These are phyloP conservation scores for Coemansia sp. DNA, from an alignment of 192 early-diverging fungal species.

Conservation along the genomic window DNA sequence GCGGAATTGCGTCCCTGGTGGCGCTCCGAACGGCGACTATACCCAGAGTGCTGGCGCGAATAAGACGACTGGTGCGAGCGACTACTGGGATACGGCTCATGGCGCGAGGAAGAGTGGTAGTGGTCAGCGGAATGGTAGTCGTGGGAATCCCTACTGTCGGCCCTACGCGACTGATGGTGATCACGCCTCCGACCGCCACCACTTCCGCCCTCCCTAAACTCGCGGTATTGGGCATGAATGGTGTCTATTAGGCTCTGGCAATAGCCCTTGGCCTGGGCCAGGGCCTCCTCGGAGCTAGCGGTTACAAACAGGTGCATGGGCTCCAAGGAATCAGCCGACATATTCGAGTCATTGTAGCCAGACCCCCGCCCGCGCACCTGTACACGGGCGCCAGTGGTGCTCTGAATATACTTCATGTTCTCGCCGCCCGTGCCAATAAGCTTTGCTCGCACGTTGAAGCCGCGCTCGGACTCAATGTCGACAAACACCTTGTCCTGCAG, in stretches of 20 bases:
- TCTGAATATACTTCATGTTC: constrained; percentile 87
- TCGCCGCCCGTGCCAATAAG: constrained; percentile 74
- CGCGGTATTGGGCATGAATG: constrained; percentile 67
- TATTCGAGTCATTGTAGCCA: constrained; percentile 64
- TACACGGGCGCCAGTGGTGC: constrained; percentile 70
- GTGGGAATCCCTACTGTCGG: constrained; percentile 11
- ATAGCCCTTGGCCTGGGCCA: constrained; percentile 64
- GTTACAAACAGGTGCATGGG: constrained; percentile 79
- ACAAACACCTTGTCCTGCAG: constrained; percentile 68
- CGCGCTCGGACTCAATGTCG: constrained; percentile 68
- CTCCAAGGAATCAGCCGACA: constrained; percentile 66
- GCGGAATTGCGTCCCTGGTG: too few relatives aligned
- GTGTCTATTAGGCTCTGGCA: constrained; percentile 77
- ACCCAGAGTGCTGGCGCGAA: not conserved
- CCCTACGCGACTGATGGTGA: constrained; percentile 5
- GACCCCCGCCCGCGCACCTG: constrained; percentile 83
- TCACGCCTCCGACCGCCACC: constrained; percentile 18
- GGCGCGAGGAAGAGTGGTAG: not conserved
- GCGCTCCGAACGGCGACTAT: too few relatives aligned
- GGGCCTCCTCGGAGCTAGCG: constrained; percentile 59
- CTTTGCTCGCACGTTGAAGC: constrained; percentile 81
- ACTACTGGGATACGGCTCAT: not conserved
- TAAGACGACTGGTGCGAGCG: not conserved
- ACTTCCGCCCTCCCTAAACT: constrained; percentile 34
- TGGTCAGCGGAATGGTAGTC: not conserved